These are phyloP conservation scores for Sextonia rubra DNA, from an alignment of 164 flowering plant species.

Conservation along the genomic window DNA sequence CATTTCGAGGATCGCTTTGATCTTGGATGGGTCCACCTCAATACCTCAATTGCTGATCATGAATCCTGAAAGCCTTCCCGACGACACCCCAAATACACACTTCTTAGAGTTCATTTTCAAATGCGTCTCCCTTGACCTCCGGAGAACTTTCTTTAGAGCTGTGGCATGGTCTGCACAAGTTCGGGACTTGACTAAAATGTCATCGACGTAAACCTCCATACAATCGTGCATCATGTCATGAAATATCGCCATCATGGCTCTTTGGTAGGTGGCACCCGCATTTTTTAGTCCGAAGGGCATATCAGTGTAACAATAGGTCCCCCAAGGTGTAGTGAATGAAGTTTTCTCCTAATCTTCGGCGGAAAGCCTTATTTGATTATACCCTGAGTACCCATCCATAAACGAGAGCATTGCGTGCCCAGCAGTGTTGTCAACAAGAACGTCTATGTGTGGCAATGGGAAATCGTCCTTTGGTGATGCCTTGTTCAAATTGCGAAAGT, in stretches of 20 bases:
- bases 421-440: no score
- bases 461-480: no score
- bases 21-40: not conserved
- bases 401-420: no score
- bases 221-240: not conserved
- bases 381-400: no score
- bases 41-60: constrained; percentile 1
- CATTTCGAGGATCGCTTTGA: constrained; percentile 1
- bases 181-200: not conserved
- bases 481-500: no score
- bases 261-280: constrained; percentile 1
- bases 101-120: not conserved
- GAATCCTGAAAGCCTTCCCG: not conserved
- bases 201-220: not conserved
- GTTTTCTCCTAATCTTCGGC: not conserved
- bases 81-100: not conserved
- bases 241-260: constrained; percentile 4
- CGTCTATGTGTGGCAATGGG: no score
- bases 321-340: not conserved
- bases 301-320: not conserved
- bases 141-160: not conserved
- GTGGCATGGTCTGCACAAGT: not conserved
- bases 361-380: not conserved
- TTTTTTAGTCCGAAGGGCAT: not conserved
- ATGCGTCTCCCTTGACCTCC: not conserved